Conservation (phyloP, 2,329 filamentous ascomycete species). For the Ophiocordyceps robertsii region DNA sequence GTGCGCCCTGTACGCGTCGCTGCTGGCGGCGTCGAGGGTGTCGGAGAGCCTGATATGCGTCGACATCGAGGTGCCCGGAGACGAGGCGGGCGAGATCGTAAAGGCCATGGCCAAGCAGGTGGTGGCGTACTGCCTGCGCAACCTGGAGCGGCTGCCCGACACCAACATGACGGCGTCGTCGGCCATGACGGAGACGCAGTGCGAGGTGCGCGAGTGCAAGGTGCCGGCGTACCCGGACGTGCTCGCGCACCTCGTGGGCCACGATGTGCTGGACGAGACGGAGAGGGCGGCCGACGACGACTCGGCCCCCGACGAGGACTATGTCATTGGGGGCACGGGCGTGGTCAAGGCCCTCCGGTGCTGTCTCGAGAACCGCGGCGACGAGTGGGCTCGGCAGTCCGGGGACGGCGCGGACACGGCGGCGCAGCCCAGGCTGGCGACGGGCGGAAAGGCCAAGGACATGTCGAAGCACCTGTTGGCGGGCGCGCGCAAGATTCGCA, state of each 20-base stretch:
- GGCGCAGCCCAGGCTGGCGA: constrained; percentile 24
- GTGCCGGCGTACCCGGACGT: constrained; percentile 55
- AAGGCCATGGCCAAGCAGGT: constrained; percentile 87
- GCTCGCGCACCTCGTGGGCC: constrained; percentile 73
- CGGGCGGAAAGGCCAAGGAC: constrained; percentile 59
- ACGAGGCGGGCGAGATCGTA: constrained; percentile 76
- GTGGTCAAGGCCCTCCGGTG: constrained; percentile 90
- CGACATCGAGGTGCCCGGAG: constrained; percentile 77
- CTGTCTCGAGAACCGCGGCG: constrained; percentile 65
- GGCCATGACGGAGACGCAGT: constrained; percentile 24
- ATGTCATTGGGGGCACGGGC: constrained; percentile 89
- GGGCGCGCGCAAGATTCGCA: constrained; percentile 78
- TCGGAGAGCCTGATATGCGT: constrained; percentile 76
- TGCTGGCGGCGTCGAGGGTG: constrained; percentile 76
- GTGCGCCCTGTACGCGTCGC: constrained; percentile 81
- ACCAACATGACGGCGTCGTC: constrained; percentile 41
- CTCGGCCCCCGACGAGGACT: constrained; percentile 75
- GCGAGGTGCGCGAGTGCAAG: constrained; percentile 14
- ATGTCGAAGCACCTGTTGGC: constrained; percentile 85
- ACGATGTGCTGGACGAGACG: constrained; percentile 37
- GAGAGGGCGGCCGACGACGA: constrained; percentile 47
- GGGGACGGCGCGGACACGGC: constrained; percentile 29
- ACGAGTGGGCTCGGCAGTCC: constrained; percentile 43
- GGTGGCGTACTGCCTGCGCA: constrained; percentile 85
- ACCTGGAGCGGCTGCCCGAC: constrained; percentile 70